Percentiles rank a stretch among this genome's conserved stretches.
These are phyloP conservation scores for Sorghum bicolor DNA, from an alignment of 176 grass and related monocot genomes.

Conservation along the genomic window DNA sequence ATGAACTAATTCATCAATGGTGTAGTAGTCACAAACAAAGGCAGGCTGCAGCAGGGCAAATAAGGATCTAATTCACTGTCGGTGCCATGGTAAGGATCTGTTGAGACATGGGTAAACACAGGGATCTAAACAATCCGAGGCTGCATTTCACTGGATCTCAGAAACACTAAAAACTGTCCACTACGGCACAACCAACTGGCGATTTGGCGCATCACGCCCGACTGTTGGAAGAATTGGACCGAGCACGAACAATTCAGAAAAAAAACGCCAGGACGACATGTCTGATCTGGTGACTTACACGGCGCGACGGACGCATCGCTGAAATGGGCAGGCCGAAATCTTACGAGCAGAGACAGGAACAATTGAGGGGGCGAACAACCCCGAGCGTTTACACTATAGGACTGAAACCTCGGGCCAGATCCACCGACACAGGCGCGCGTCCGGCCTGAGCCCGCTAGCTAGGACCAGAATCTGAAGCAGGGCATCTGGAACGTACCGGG, in stretches of 20 bases:
- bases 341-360: neutral
- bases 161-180: neutral
- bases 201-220: neutral
- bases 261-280: neutral
- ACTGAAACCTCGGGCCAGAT: constrained; percentile 20
- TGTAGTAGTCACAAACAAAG: neutral
- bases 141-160: constrained; percentile 21
- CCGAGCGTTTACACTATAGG: neutral
- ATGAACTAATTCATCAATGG: neutral
- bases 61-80: neutral
- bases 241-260: neutral
- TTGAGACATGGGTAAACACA: neutral
- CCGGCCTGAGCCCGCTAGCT: neutral
- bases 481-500: constrained; percentile 24
- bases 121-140: neutral
- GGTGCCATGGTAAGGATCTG: neutral
- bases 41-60: neutral
- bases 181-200: neutral
- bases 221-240: neutral
- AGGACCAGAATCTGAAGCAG: neutral
- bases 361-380: neutral
- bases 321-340: neutral
- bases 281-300: neutral
- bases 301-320: neutral
- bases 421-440: constrained; percentile 16